Evolutionary conservation across 257 asterid species (phyloP), one percentile per base, ranked within the genome.

Genomic region (Verbena officinalis): DNA sequence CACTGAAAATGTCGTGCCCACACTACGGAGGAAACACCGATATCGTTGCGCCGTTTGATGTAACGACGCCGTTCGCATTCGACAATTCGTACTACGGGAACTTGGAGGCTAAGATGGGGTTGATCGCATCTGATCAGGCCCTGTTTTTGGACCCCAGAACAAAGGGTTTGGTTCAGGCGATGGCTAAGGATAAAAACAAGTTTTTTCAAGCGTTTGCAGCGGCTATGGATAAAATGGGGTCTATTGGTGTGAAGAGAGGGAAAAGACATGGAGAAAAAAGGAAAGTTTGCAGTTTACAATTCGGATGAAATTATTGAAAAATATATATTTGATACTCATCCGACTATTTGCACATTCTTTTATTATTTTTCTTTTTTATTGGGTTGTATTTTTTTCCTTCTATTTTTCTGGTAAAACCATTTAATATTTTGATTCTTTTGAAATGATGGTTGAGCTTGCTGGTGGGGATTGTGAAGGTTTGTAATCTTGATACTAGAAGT

Each of bases 201-300:
- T 90, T 90, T 62, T 83, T 81, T n/a, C 86, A 78, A 53, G 87
- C 77, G 10, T 90, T 94, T 84, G 95, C 77, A 19, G 54, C 27
- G 49, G 94, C 99, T 23, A 90, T 94, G 95, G 97, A 86, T 8
- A 90, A 90, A 73, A 90, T 94, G 99, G 97, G 97, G 17, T 69
- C 83, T n/a, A 86, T 90, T 73, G 96, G 93, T 31, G 92, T 88
- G 22, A 88, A 94, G 80, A 88, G 93, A 34, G 99, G 97, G 17
- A 64, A 60, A 10, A 86, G 60, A 43, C 93, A 94, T 72, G 97
- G 99, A 4, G 97, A 86, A 78, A 88, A 55, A 51, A 86, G 96
- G 68, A 90, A 77, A 74, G 79, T 66, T 52, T 94, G 97, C 72
- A 83, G 84, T 14, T 5, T 80, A 36, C 96, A 87, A 57, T 21